Base-by-base conservation (phyloP, 2,329 filamentous ascomycete species). In the Botrytis elliptica region DNA sequence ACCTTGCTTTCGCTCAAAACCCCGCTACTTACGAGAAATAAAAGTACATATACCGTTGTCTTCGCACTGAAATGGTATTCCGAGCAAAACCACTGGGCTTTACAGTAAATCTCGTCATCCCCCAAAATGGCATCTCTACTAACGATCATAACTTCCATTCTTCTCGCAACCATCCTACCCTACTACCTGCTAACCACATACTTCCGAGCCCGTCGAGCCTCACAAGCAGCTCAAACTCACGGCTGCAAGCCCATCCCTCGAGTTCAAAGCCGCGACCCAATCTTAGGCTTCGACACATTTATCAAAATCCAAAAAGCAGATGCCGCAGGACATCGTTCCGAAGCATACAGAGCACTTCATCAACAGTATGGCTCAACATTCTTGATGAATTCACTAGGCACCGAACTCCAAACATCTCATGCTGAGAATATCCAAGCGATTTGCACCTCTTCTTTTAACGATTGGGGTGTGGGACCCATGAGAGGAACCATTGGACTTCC, bases 341-440 rank as follows among this genome's bases (percentile, higher is more conserved):
- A 63, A n/a, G 38, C 36, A 3, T 69, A 69, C 16, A 22, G 66
- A 57, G 40, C 3, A 40, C 46, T 42, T 10, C 67, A 60, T 59
- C 36, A 14, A 25, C 5, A 69, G 14, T 59, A 69, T 36, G 66
- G 66, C 6, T 36, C 14, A 5, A 69, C 66, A 4, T 57, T 59
- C 14, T 22, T 59, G 55, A 33, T 59, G 7, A 46, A 22, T 33
- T 57, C 29, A 16, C 14, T 70, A n/a, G 49, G 67, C 8, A 40
- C 22, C 2, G 38, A 38, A 7, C 22, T 70, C 4, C 38, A 57
- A 6, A 88, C 86, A 0, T 80, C 82, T 55, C 87, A 90, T 42
- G 85, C 86, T 2, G 84, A 85, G 71, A 89, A 89, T 74, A 80
- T 90, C 74, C 88, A 89, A 78, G 83, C 86, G 0, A 79, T 89